A percentile compares a stretch with the other conserved stretches of the same genome.
phyloP scores from a whole-genome alignment of 768 basidiomycete species.

The Paxillus involutus region DNA sequence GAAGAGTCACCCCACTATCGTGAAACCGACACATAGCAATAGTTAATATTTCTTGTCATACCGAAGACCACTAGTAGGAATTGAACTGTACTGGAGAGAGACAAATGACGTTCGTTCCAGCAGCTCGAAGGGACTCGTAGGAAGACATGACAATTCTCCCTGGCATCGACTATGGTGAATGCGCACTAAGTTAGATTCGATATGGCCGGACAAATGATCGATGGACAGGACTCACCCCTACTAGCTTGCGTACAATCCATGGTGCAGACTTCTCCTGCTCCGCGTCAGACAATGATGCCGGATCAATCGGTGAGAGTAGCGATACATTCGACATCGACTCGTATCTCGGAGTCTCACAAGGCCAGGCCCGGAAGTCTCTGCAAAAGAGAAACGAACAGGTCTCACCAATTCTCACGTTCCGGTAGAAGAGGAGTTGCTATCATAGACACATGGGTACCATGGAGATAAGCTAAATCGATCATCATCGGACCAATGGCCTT shows the following conservation, averaged over 20 bases:
- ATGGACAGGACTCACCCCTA: conserved; percentile 45
- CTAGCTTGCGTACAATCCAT: conserved; percentile 65
- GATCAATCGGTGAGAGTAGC: conserved; percentile 50
- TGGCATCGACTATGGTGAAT: conserved; percentile 48
- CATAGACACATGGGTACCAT: no score
- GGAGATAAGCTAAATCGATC: no score
- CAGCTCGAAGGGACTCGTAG: conserved; percentile 59
- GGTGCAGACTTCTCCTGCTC: conserved; percentile 59
- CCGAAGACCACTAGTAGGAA: background rate
- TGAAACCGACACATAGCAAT: conserved; percentile 1
- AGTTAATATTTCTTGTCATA: background rate
- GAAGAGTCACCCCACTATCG: conserved; percentile 63
- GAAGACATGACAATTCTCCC: conserved; percentile 65
- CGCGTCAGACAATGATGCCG: conserved; percentile 33
- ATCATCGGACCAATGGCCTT: no score
- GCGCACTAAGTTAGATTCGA: background rate
- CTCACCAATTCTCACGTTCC: no score
- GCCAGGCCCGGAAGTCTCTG: no score
- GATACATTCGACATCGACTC: conserved; percentile 26
- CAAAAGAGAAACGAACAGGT: no score
- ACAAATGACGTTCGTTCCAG: conserved; percentile 58
- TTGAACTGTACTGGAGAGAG: conserved; percentile 52
- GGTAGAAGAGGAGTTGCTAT: no score
- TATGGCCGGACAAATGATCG: background rate
- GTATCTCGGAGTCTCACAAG: no score